phyloP scores from a whole-genome alignment of 2,329 filamentous ascomycete genomes.

The Talaromyces sp. region DNA sequence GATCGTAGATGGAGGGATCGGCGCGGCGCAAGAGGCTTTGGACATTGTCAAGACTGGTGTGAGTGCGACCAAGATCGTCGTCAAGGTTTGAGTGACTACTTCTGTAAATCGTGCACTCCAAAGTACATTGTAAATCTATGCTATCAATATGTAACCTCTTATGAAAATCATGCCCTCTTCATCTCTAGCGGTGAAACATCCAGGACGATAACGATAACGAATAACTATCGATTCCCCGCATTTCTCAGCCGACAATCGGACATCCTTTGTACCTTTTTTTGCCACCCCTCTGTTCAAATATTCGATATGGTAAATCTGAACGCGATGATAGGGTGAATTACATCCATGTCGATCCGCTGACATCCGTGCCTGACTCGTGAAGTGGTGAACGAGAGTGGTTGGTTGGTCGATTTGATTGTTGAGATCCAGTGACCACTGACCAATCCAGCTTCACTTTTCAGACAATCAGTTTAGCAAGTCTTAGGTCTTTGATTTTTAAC shows the following conservation, averaged over 20 bases:
- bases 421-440: conserved; percentile 7
- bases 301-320: background rate
- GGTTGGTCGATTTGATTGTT: background rate
- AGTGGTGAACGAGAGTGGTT: background rate
- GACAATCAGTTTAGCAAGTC: background rate
- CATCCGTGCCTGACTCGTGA: background rate
- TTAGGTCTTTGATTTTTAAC: background rate
- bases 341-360: background rate
- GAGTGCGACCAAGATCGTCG: conserved; percentile 10
- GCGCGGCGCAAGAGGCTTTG: conserved; percentile 6
- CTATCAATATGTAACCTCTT: background rate
- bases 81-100: background rate
- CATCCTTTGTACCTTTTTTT: conserved; percentile 3
- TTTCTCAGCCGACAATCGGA: conserved; percentile 1
- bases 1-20: conserved; percentile 8
- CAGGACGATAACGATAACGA: background rate
- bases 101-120: background rate
- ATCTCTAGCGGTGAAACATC: background rate
- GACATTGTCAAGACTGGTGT: conserved; percentile 6
- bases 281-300: background rate
- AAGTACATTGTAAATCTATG: no score
- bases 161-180: background rate
- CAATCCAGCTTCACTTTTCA: conserved; percentile 1
- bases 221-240: background rate
- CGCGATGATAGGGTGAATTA: background rate